Evolutionary conservation across 495 filamentous ascomycete species (phyloP).

Genomic region (Aspergillus biplanus): DNA sequence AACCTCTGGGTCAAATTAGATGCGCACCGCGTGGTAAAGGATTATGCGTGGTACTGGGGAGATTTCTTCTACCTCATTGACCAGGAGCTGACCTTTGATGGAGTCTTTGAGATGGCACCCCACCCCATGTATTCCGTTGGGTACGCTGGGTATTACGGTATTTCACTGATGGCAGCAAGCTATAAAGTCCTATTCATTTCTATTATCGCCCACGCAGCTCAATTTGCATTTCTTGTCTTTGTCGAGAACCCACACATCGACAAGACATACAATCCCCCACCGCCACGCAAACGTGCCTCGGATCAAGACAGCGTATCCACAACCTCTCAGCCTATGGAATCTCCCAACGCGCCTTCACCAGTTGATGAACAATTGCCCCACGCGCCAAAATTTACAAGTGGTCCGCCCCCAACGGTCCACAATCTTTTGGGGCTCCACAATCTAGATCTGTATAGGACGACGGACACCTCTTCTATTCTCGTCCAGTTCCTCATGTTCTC

Average conservation of each 20-base stretch:
- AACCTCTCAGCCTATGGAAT: constrained; percentile 37
- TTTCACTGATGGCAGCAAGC: constrained; percentile 97
- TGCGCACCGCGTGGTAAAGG: constrained; percentile 97
- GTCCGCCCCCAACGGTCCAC: constrained; percentile 69
- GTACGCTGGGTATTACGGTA: constrained; percentile 97
- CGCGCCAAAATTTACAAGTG: constrained; percentile 42
- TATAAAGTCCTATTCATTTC: constrained; percentile 97
- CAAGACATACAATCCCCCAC: constrained; percentile 92
- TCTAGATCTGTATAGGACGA: constrained; percentile 83
- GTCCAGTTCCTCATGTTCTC: constrained; percentile 72
- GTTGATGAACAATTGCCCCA: constrained; percentile 45
- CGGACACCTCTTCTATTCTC: constrained; percentile 78
- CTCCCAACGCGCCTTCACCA: constrained; percentile 41
- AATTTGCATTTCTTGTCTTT: constrained; percentile 86
- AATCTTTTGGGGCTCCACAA: constrained; percentile 80
- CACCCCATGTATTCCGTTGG: constrained; percentile 99
- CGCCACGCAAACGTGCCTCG: constrained; percentile 64
- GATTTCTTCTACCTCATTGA: constrained; percentile 99
- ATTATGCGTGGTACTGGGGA: constrained; percentile 99
- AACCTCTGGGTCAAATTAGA: constrained; percentile 99
- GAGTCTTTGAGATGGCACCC: constrained; percentile 98
- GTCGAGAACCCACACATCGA: constrained; percentile 98
- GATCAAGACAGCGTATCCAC: constrained; percentile 43
- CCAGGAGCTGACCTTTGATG: constrained; percentile 96
- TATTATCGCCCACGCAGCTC: constrained; percentile 89